These are phyloP conservation scores for Dendrobium huoshanense DNA, from an alignment of 106 monocot genomes.

Conservation along the genomic window DNA sequence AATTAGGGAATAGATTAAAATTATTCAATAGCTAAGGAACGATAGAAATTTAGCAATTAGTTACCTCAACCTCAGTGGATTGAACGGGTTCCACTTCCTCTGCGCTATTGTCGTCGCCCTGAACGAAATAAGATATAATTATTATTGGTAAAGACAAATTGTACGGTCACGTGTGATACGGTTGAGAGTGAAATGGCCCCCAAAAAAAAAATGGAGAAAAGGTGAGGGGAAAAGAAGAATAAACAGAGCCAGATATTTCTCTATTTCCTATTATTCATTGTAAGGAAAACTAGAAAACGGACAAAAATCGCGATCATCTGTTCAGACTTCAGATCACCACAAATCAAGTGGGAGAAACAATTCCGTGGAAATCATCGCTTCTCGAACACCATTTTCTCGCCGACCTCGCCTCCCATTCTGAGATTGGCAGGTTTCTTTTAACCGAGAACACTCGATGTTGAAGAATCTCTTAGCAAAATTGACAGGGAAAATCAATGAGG, in stretches of 20 bases:
- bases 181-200: background rate
- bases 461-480: background rate
- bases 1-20: background rate
- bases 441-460: background rate
- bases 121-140: background rate
- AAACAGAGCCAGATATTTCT: slow-evolving; percentile 6
- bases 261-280: background rate
- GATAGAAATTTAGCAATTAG: background rate
- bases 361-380: background rate
- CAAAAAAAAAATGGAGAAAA: background rate
- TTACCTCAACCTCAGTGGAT: slow-evolving; percentile 64
- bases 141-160: background rate
- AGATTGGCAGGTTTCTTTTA: background rate
- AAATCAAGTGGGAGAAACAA: background rate
- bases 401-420: background rate
- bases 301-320: too few species aligned
- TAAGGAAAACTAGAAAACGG: background rate
- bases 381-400: background rate
- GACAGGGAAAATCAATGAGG: background rate
- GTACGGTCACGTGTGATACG: background rate
- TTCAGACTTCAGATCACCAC: background rate
- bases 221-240: background rate
- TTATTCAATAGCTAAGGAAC: background rate
- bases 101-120: slow-evolving; percentile 51
- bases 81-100: slow-evolving; percentile 52